phyloP scores from a whole-genome alignment of 75 land plant genomes.

The Cunninghamia lanceolata region DNA sequence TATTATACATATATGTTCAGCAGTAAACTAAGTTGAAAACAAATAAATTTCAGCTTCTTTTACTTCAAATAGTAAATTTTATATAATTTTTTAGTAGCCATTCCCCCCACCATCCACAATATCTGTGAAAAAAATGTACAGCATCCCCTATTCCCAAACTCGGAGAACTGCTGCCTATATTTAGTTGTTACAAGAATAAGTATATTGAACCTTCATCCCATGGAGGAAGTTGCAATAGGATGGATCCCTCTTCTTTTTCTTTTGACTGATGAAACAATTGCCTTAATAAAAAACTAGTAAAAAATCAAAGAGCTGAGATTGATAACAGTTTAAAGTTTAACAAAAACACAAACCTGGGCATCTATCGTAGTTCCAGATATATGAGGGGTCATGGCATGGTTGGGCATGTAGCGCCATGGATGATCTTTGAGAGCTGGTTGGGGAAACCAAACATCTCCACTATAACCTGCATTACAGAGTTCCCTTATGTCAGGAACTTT shows the following conservation, averaged over 20 bases:
- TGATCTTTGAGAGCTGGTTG: slow-evolving; percentile 96
- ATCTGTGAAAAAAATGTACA: no score
- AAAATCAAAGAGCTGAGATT: not conserved
- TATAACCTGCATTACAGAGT: slow-evolving; percentile 56
- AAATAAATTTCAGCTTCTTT: no score
- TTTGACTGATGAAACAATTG: not conserved
- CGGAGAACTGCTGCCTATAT: not conserved
- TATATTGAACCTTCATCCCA: not conserved
- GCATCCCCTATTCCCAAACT: no score
- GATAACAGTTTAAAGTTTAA: not conserved
- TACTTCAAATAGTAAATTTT: no score
- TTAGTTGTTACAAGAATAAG: not conserved
- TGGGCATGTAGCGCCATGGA: slow-evolving; percentile 93
- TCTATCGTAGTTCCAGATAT: slow-evolving; percentile 94
- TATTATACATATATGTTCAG: no score
- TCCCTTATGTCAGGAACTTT: not conserved
- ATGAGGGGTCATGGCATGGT: slow-evolving; percentile 97
- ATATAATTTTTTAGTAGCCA: no score
- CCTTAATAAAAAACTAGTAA: not conserved
- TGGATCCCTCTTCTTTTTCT: not conserved
- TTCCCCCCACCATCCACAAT: no score
- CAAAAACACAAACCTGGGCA: slow-evolving; percentile 60
- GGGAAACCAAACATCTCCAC: slow-evolving; percentile 95
- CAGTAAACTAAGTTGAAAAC: no score
- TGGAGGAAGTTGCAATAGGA: not conserved